A percentile compares a stretch with the other conserved stretches of the same genome.
These are phyloP conservation scores for Rhodotorula sp. DNA, from an alignment of 1,284 basidiomycete species.

Conservation along the genomic window DNA sequence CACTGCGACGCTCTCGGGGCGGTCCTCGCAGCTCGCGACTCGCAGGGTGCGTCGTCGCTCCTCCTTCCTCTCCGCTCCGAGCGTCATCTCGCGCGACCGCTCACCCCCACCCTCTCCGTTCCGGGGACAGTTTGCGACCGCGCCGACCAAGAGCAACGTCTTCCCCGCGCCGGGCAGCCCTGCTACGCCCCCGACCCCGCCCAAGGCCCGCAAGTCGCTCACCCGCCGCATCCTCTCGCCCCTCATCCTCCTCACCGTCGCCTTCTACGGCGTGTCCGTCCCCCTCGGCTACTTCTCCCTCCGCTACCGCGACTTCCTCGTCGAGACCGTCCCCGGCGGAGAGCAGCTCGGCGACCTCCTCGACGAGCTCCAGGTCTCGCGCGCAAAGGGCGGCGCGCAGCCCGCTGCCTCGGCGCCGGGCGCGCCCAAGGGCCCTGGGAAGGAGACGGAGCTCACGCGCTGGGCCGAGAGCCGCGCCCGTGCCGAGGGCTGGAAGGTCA, in stretches of 20 bases:
- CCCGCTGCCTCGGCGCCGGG: constrained; percentile 4
- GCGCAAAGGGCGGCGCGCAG: constrained; percentile 56
- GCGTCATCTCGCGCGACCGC: neutral
- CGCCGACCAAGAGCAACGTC: constrained; percentile 21
- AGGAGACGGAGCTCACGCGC: constrained; percentile 50
- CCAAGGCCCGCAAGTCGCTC: constrained; percentile 34
- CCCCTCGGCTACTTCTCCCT: constrained; percentile 73
- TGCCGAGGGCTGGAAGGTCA: constrained; percentile 46
- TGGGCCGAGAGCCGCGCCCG: constrained; percentile 58
- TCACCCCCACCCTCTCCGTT: neutral
- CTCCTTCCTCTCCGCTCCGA: neutral
- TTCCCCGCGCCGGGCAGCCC: constrained; percentile 9
- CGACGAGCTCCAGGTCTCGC: constrained; percentile 63
- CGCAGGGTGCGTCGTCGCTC: neutral
- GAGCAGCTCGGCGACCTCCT: constrained; percentile 75
- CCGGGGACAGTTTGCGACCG: constrained; percentile 14
- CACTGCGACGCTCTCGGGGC: neutral
- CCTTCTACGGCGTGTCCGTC: constrained; percentile 74
- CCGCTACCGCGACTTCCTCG: constrained; percentile 76
- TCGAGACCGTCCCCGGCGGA: constrained; percentile 72
- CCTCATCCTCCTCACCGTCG: constrained; percentile 51
- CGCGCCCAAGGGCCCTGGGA: constrained; percentile 51
- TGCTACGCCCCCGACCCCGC: constrained; percentile 2
- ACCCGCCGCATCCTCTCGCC: constrained; percentile 53
- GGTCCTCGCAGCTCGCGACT: neutral